A percentile compares a stretch with the other conserved stretches of the same genome.
These are phyloP conservation scores for Massariosphaeria phaeospora DNA, from an alignment of 495 filamentous ascomycete genomes.

Conservation along the genomic window DNA sequence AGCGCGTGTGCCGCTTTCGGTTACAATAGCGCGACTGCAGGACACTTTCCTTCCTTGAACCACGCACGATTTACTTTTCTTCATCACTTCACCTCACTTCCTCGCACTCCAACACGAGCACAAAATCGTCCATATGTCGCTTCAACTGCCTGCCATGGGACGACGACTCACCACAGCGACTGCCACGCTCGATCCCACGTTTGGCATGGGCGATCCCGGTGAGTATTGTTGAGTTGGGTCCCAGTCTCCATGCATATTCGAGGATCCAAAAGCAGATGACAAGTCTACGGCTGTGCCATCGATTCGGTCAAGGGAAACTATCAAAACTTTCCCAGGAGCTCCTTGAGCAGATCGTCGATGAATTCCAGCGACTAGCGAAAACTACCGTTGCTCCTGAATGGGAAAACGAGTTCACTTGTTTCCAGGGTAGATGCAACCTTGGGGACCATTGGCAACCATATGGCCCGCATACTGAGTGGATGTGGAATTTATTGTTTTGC, in stretches of 20 bases:
- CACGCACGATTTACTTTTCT: too few species aligned
- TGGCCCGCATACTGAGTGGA: neutral
- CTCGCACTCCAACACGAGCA: too few species aligned
- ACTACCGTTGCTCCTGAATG: neutral
- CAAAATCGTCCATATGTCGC: too few species aligned
- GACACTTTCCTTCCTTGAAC: too few species aligned
- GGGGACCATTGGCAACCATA: neutral
- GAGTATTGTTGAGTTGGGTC: neutral
- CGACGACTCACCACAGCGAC: neutral
- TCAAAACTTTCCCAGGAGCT: constrained; percentile 3
- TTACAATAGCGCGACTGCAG: too few species aligned
- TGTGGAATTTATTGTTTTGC: neutral
- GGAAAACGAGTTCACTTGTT: neutral
- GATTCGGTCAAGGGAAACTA: neutral
- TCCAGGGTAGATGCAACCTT: neutral
- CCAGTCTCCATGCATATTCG: neutral
- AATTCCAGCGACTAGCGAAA: neutral
- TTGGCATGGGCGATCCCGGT: constrained; percentile 6
- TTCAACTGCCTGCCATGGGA: too few species aligned
- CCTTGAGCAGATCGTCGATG: neutral
- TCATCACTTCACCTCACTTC: too few species aligned
- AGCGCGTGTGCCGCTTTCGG: too few species aligned
- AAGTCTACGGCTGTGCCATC: constrained; percentile 2
- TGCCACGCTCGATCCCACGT: neutral
- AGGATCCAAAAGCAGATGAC: neutral